Conservation (phyloP, 768 basidiomycete genomes). For the Phanerochaete carnosa region DNA sequence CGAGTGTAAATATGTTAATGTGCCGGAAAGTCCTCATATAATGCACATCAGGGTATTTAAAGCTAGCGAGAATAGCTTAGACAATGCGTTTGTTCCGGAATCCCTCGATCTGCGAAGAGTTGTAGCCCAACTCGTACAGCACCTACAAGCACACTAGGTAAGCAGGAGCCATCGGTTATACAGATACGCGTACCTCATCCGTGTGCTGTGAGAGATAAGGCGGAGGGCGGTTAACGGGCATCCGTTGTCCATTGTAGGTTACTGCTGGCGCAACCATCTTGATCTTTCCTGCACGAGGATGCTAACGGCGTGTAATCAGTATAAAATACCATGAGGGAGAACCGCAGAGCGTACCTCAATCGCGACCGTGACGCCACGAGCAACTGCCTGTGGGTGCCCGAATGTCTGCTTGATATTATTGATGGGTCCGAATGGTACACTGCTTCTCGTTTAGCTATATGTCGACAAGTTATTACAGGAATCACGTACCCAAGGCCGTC, state of each 20-base stretch:
- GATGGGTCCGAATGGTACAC: slow-evolving; percentile 87
- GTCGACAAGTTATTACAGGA: background rate
- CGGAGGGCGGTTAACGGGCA: slow-evolving; percentile 72
- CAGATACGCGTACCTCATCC: slow-evolving; percentile 48
- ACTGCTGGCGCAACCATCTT: slow-evolving; percentile 82
- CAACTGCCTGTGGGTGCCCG: slow-evolving; percentile 80
- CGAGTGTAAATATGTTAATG: background rate
- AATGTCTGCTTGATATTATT: slow-evolving; percentile 91
- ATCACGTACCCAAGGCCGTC: slow-evolving; percentile 75
- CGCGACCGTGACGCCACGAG: slow-evolving; percentile 71
- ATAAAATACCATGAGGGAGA: background rate
- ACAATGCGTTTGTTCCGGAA: slow-evolving; percentile 10
- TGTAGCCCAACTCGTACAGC: slow-evolving; percentile 11
- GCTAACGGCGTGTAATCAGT: slow-evolving; percentile 15
- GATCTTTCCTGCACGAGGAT: slow-evolving; percentile 48
- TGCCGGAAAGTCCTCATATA: background rate
- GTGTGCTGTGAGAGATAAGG: slow-evolving; percentile 90
- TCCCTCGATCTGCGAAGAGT: slow-evolving; percentile 1
- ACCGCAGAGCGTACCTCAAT: slow-evolving; percentile 56
- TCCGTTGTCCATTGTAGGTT: slow-evolving; percentile 75
- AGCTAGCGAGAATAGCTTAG: background rate
- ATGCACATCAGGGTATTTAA: background rate
- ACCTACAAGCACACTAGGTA: background rate
- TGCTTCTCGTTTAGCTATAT: slow-evolving; percentile 21
- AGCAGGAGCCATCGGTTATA: background rate